These are phyloP conservation scores for Lizonia empirigonia DNA, from an alignment of 2,329 filamentous ascomycete species.

Conservation along the genomic window DNA sequence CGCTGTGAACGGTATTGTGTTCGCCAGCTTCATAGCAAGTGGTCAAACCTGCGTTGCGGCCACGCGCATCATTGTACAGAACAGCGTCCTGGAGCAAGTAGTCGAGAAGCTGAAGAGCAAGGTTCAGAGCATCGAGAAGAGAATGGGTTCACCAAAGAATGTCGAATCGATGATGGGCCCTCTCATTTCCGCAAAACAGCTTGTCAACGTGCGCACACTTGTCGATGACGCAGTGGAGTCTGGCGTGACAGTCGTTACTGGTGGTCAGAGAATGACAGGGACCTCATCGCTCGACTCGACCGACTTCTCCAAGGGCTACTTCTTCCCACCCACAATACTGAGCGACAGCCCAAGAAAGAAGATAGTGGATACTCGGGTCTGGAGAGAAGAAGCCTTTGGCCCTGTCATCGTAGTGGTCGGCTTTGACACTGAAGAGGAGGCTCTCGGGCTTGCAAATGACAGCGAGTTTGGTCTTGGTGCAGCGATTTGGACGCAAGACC, in stretches of 20 bases:
- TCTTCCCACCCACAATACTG: conserved; percentile 56
- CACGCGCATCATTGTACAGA: conserved; percentile 59
- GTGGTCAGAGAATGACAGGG: conserved; percentile 58
- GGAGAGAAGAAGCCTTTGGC: conserved; percentile 58
- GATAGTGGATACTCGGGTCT: conserved; percentile 46
- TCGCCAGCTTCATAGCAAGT: conserved; percentile 57
- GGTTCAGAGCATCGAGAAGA: conserved; percentile 57
- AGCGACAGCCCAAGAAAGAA: conserved; percentile 33
- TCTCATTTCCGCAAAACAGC: conserved; percentile 62
- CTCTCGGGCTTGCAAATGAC: conserved; percentile 56
- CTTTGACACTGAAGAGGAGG: conserved; percentile 56
- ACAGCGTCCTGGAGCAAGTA: conserved; percentile 49
- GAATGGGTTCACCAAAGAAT: conserved; percentile 64
- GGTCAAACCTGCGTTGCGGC: conserved; percentile 64
- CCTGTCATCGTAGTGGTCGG: conserved; percentile 57
- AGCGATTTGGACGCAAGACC: conserved; percentile 58
- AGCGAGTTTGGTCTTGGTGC: conserved; percentile 58
- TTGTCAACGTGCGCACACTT: conserved; percentile 45
- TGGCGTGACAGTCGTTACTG: conserved; percentile 51
- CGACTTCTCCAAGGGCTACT: conserved; percentile 59
- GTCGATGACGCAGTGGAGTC: conserved; percentile 45
- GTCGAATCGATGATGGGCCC: conserved; percentile 67
- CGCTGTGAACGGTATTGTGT: conserved; percentile 47
- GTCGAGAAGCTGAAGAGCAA: conserved; percentile 50
- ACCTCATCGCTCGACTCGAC: conserved; percentile 57